Base-by-base conservation (phyloP, 2,329 filamentous ascomycete genomes). In the Monosporascus sp. region DNA sequence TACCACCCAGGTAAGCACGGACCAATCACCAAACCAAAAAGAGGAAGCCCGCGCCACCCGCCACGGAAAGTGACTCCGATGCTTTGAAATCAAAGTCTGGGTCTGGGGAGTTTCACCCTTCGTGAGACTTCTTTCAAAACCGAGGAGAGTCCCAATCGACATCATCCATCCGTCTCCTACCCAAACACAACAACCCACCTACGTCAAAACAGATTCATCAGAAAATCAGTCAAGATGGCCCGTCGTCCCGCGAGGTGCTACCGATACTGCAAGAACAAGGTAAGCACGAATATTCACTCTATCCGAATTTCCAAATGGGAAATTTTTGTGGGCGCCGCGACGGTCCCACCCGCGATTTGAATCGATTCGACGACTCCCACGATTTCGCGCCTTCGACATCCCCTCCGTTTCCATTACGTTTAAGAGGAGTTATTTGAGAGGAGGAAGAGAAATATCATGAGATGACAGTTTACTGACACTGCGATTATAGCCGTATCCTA, bases 251-350 rank as follows among this genome's bases (percentile, higher is more conserved):
- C 94, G 74, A 89, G 94, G 84, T 99, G 94, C 84, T 99, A 96
- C 87, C 88, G 94, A 75, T 99, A 99, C 89, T 99, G 94, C 92
- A 99, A 99, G 90, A 99, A 97, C 88, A 97, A 97, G 91, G 91
- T 96, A 76, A 80, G 88, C 49, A 27, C 31, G 9, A 35, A 35
- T 35, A 5, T 35, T 11, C 35, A 41, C 24, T 27, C 17, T 43
- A 31, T 54, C 48, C 38, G 27, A 45, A 37, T 52, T 52, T 20
- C 18, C 39, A 51, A 36, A 8, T 49, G 53, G 18, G 45, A 48
- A 48, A 55, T 47, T 54, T 54, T 54, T 39, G 24, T 37, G 35
- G 43, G 35, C n/a, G 20, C 25, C 27, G 20, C 27, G 43, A 25
- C 25, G 39, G 11, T 41, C 18, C 9, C 35, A 35, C 22, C 25